Percentiles rank a stretch among this genome's conserved stretches.
phyloP scores from a whole-genome alignment of 306 rosid species.

The Cicer arietinum region DNA sequence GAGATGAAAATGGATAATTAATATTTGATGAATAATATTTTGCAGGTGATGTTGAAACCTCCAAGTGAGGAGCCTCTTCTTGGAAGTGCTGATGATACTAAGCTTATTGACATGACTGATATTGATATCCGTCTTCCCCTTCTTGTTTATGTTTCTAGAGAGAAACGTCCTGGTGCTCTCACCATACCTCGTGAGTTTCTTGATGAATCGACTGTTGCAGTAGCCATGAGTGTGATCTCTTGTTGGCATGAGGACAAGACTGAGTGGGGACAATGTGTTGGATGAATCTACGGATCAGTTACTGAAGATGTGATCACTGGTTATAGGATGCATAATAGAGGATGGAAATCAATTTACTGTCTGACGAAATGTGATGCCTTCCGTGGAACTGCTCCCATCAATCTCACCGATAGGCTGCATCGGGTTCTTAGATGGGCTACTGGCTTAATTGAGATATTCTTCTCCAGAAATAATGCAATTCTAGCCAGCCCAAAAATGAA shows the following conservation, averaged over 20 bases:
- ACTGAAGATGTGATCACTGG: slow-evolving; percentile 99
- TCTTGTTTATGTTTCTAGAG: slow-evolving; percentile 64
- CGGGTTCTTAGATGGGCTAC: slow-evolving; percentile 98
- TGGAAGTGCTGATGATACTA: slow-evolving; percentile 71
- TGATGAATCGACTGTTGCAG: slow-evolving; percentile 91
- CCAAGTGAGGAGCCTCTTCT: slow-evolving; percentile 90
- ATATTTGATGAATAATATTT: slow-evolving; percentile 36
- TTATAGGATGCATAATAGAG: slow-evolving; percentile 94
- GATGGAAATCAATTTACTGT: slow-evolving; percentile 95
- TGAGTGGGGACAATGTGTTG: slow-evolving; percentile 95
- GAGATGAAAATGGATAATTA: slow-evolving; percentile 33
- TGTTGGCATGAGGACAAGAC: slow-evolving; percentile 99
- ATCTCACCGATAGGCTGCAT: slow-evolving; percentile 92
- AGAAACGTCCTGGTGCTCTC: slow-evolving; percentile 63
- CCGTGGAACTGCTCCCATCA: slow-evolving; percentile 96
- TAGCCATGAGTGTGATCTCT: slow-evolving; percentile 92
- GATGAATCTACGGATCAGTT: slow-evolving; percentile 98
- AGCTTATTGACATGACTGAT: slow-evolving; percentile 71
- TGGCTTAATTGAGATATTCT: slow-evolving; percentile 91
- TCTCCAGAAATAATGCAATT: slow-evolving; percentile 89
- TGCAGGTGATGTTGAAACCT: slow-evolving; percentile 97
- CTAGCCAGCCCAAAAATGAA: slow-evolving; percentile 86
- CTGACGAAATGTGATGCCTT: slow-evolving; percentile 96
- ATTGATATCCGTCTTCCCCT: slow-evolving; percentile 93
- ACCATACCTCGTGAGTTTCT: slow-evolving; percentile 84